Evolutionary conservation across 2,329 filamentous ascomycete genomes (phyloP).

Genomic region (Epicoccum nigrum): DNA sequence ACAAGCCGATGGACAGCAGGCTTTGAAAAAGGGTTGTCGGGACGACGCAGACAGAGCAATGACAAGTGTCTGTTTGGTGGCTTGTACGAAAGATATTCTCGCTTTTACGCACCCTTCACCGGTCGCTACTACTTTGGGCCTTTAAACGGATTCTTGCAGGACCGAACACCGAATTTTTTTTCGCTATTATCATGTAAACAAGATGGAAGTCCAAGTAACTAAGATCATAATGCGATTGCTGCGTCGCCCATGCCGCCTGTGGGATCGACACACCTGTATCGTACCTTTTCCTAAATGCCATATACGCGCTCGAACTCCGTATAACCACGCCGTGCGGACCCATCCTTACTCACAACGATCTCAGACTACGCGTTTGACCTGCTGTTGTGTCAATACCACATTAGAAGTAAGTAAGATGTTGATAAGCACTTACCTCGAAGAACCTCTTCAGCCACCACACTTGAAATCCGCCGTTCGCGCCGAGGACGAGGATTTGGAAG

Average conservation of each 20-base stretch:
- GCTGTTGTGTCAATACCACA: constrained; percentile 22
- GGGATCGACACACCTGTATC: neutral
- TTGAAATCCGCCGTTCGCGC: constrained; percentile 94
- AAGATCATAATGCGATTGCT: constrained; percentile 1
- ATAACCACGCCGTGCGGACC: constrained; percentile 8
- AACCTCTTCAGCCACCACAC: constrained; percentile 99
- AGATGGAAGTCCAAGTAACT: neutral
- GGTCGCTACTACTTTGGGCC: too few relatives aligned
- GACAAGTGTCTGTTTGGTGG: too few relatives aligned
- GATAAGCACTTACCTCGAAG: constrained; percentile 74
- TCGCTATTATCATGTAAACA: too few relatives aligned
- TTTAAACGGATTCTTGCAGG: too few relatives aligned
- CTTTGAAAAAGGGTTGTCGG: neutral
- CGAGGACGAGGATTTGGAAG: constrained; percentile 87
- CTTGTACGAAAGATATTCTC: too few relatives aligned
- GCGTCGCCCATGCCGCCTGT: neutral
- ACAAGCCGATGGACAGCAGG: neutral
- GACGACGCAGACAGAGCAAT: too few relatives aligned
- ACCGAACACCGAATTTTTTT: too few relatives aligned
- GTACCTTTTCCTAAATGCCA: constrained; percentile 4
- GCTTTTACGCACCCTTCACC: too few relatives aligned
- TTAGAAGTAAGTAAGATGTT: neutral
- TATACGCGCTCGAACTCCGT: constrained; percentile 27
- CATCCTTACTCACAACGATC: neutral
- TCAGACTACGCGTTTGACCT: constrained; percentile 46